A percentile compares a stretch with the other conserved stretches of the same genome.
These are phyloP conservation scores for Vitis riparia DNA, from an alignment of 164 flowering plant genomes.

Conservation along the genomic window DNA sequence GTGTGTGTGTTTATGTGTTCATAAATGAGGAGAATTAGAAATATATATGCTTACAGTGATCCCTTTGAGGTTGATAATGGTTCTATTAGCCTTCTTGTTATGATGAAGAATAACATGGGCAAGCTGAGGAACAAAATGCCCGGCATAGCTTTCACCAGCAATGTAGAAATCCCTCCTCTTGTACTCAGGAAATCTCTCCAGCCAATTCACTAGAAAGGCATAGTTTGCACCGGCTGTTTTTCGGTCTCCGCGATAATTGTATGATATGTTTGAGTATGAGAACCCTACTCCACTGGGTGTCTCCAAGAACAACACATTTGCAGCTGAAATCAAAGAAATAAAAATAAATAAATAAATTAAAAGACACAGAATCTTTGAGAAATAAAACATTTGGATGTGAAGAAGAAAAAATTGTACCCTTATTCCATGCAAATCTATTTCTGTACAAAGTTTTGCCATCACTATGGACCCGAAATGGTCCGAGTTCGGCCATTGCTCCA, in stretches of 20 bases:
- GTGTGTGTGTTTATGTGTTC: no score
- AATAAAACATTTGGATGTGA: no score
- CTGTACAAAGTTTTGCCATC: conserved; percentile 62
- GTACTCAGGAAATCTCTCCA: conserved; percentile 74
- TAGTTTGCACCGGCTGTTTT: conserved; percentile 53
- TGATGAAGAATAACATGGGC: conserved; percentile 55
- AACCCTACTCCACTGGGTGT: conserved; percentile 81
- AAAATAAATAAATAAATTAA: no score
- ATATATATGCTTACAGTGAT: conserved; percentile 29
- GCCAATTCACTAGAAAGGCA: conserved; percentile 64
- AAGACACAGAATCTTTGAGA: no score
- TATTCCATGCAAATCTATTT: conserved; percentile 67
- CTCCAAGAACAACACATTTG: conserved; percentile 75
- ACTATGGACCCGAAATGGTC: conserved; percentile 75
- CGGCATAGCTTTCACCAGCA: conserved; percentile 77
- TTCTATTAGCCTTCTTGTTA: conserved; percentile 36
- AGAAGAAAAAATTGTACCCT: conserved; percentile 29
- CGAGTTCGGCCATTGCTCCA: conserved; percentile 78
- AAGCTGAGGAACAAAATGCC: conserved; percentile 73
- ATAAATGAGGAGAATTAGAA: no score
- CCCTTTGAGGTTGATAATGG: conserved; percentile 54
- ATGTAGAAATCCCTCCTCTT: conserved; percentile 64
- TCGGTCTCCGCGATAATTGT: conserved; percentile 56
- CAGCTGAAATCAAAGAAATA: conserved; percentile 34
- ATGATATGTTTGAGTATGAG: conserved; percentile 62